Percentiles rank a stretch among this genome's conserved stretches.
phyloP scores from a whole-genome alignment of 257 asterid species.

The Solanum etuberosum region DNA sequence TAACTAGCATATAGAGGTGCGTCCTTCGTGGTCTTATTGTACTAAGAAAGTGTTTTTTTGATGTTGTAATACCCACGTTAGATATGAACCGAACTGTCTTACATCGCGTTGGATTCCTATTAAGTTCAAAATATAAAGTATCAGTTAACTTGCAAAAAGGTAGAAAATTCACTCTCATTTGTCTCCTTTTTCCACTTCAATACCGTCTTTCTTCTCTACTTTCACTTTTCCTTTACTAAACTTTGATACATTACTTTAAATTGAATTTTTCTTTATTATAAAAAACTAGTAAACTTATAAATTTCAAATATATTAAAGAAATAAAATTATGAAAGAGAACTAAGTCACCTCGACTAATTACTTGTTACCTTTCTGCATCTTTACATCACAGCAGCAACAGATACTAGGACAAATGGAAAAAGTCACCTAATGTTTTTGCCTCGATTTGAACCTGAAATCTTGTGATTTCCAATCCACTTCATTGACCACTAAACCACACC shows the following conservation, averaged over 20 bases:
- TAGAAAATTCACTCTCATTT: background rate
- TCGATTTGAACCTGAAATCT: background rate
- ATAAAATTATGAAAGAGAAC: too few relatives aligned
- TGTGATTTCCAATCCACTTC: background rate
- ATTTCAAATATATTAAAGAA: too few relatives aligned
- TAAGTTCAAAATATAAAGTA: background rate
- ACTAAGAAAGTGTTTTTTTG: background rate
- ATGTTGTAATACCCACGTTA: background rate
- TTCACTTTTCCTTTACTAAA: background rate
- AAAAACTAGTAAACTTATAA: too few relatives aligned
- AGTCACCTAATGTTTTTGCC: background rate
- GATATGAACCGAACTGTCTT: background rate
- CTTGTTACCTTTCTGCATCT: background rate
- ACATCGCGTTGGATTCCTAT: background rate
- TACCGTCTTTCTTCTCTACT: background rate
- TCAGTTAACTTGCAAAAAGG: background rate
- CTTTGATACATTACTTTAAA: background rate
- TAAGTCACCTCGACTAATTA: too few relatives aligned
- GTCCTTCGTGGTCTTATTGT: background rate
- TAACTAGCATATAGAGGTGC: background rate
- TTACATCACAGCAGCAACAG: background rate
- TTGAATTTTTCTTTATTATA: background rate
- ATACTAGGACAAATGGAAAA: background rate
- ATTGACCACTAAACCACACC: background rate
- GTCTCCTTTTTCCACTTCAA: background rate